These are phyloP conservation scores for Desmodesmus armatus DNA, from an alignment of 139 green algal genomes.

Conservation along the genomic window DNA sequence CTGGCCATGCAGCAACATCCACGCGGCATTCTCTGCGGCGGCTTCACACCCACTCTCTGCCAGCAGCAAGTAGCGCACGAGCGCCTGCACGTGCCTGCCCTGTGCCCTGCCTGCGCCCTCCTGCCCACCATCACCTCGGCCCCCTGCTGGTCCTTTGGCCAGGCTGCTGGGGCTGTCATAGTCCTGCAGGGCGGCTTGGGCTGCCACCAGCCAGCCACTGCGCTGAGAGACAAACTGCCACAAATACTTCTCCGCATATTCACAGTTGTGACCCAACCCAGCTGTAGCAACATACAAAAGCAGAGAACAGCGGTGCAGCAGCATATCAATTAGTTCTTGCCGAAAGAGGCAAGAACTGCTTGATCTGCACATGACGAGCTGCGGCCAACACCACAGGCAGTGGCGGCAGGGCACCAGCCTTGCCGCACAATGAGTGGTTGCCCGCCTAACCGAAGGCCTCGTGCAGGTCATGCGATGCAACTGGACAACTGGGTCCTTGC, in stretches of 20 bases:
- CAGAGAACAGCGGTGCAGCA: background rate
- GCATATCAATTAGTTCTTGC: background rate
- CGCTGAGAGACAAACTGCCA: constrained; percentile 7
- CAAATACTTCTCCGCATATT: background rate
- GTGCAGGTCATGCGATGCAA: too few relatives aligned
- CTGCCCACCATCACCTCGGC: too few relatives aligned
- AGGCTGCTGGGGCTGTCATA: too few relatives aligned
- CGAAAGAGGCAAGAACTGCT: too few relatives aligned
- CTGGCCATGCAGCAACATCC: background rate
- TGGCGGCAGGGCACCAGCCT: too few relatives aligned
- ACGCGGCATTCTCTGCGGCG: background rate
- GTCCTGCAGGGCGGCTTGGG: background rate
- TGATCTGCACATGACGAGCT: too few relatives aligned
- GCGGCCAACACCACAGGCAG: too few relatives aligned
- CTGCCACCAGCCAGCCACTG: background rate
- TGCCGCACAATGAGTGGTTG: too few relatives aligned
- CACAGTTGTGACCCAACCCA: background rate
- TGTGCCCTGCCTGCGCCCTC: background rate
- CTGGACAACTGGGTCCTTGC: too few relatives aligned
- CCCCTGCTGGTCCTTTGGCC: too few relatives aligned
- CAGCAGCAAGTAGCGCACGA: constrained; percentile 1
- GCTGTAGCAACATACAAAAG: background rate
- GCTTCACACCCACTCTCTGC: background rate
- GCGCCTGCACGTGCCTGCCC: background rate
- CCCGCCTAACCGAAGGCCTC: too few relatives aligned